phyloP scores from a whole-genome alignment of 177 flowering plant genomes.

The Vitis hybrid region DNA sequence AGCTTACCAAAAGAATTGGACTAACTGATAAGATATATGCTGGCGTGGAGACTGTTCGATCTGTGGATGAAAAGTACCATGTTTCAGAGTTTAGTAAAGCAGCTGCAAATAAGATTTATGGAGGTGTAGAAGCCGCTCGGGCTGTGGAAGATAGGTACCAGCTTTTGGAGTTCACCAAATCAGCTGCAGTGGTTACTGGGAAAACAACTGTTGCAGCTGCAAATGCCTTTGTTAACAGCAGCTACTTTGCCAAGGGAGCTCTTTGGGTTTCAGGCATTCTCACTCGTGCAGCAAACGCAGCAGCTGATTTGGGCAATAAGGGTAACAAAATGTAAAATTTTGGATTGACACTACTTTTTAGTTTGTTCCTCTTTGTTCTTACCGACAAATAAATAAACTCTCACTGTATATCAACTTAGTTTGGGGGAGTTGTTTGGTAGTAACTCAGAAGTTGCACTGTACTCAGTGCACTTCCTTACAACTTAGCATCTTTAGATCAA shows the following conservation, averaged over 20 bases:
- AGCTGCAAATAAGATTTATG: slow-evolving; percentile 26
- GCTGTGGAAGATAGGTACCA: no score
- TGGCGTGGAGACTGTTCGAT: slow-evolving; percentile 54
- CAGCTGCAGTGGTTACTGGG: slow-evolving; percentile 40
- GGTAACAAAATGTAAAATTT: slow-evolving; percentile 15
- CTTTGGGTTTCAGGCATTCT: slow-evolving; percentile 75
- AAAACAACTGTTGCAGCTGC: slow-evolving; percentile 67
- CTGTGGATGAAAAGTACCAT: slow-evolving; percentile 64
- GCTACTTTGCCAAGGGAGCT: slow-evolving; percentile 80
- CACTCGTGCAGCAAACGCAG: slow-evolving; percentile 62
- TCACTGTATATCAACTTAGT: no score
- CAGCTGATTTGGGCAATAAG: slow-evolving; percentile 65
- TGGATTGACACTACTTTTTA: background rate
- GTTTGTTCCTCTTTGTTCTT: background rate
- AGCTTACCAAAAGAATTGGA: slow-evolving; percentile 68
- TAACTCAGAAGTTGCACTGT: no score
- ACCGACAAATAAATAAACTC: background rate
- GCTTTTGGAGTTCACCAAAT: slow-evolving; percentile 20
- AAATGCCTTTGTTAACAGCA: slow-evolving; percentile 61
- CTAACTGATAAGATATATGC: slow-evolving; percentile 63
- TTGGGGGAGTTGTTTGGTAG: no score
- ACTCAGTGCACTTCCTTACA: no score
- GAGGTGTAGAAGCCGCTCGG: no score
- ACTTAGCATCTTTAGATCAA: no score
- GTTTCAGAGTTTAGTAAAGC: slow-evolving; percentile 52